Conservation (phyloP, 2,329 filamentous ascomycete genomes). For the Helicocarpus griseus region DNA sequence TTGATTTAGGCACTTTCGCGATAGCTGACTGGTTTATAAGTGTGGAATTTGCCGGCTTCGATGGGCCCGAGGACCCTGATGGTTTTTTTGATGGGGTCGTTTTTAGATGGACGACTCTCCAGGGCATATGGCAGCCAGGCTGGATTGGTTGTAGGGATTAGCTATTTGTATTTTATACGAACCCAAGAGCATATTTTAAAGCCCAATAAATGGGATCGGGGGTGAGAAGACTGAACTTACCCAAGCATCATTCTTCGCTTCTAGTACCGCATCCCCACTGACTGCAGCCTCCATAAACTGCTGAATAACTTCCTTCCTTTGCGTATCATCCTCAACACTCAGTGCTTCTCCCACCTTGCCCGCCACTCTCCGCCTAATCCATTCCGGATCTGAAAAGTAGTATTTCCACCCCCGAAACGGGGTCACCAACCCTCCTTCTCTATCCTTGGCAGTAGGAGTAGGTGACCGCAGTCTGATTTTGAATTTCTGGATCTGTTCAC, state of each 20-base stretch:
- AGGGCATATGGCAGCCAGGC: constrained; percentile 33
- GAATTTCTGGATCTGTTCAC: constrained; percentile 32
- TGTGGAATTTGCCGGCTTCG: constrained; percentile 16
- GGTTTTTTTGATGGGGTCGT: constrained; percentile 16
- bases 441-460: constrained; percentile 19
- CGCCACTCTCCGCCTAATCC: constrained; percentile 10
- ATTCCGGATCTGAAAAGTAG: constrained; percentile 29
- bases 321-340: neutral
- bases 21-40: constrained; percentile 5
- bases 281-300: constrained; percentile 28
- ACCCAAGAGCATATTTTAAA: neutral
- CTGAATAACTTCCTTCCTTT: neutral
- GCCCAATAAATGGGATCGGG: constrained; percentile 5
- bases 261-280: constrained; percentile 23
- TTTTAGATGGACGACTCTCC: constrained; percentile 31
- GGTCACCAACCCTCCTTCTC: constrained; percentile 29
- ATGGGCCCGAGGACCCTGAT: constrained; percentile 15
- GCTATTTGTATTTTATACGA: neutral
- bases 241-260: constrained; percentile 22
- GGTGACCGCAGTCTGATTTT: constrained; percentile 31
- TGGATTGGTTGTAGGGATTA: constrained; percentile 9
- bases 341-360: constrained; percentile 6
- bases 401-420: constrained; percentile 34
- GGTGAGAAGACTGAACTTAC: constrained; percentile 18
- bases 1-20: constrained; percentile 19